These are phyloP conservation scores for Macadamia tetraphylla DNA, from an alignment of 164 flowering plant species.

Conservation along the genomic window DNA sequence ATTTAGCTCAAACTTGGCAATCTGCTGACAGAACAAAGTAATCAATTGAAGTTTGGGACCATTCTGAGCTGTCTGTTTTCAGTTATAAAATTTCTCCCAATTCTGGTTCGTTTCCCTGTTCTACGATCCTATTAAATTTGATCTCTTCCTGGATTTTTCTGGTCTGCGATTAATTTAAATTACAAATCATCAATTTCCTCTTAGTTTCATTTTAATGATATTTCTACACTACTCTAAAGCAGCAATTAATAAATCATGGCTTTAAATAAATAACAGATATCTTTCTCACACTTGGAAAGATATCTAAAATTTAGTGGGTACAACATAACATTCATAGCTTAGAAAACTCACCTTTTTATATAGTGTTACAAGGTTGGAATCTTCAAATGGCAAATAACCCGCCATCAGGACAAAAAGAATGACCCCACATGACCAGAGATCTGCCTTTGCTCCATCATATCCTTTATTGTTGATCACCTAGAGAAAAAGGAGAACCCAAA, in stretches of 20 bases:
- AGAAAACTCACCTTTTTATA: slow-evolving; percentile 68
- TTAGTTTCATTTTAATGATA: no score
- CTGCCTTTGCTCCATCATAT: slow-evolving; percentile 97
- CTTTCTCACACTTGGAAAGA: neutral
- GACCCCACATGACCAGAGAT: slow-evolving; percentile 97
- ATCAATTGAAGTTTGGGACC: no score
- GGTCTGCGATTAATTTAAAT: no score
- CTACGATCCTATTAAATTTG: no score
- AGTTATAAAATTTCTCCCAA: no score
- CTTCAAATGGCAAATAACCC: slow-evolving; percentile 94
- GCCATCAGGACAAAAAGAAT: slow-evolving; percentile 94
- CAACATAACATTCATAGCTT: neutral
- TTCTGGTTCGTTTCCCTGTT: no score
- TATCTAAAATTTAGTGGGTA: neutral
- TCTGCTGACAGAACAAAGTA: no score
- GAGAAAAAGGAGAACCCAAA: slow-evolving; percentile 9
- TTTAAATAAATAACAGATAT: neutral
- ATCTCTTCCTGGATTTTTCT: no score
- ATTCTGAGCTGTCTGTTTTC: no score
- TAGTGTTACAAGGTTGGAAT: slow-evolving; percentile 66
- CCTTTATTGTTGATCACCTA: slow-evolving; percentile 90
- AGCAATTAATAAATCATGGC: neutral
- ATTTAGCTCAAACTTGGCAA: no score
- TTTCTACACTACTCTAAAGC: no score
- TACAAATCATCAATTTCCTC: no score